phyloP scores from a whole-genome alignment of 2,329 filamentous ascomycete genomes.

The Ophidiomyces ophidiicola region DNA sequence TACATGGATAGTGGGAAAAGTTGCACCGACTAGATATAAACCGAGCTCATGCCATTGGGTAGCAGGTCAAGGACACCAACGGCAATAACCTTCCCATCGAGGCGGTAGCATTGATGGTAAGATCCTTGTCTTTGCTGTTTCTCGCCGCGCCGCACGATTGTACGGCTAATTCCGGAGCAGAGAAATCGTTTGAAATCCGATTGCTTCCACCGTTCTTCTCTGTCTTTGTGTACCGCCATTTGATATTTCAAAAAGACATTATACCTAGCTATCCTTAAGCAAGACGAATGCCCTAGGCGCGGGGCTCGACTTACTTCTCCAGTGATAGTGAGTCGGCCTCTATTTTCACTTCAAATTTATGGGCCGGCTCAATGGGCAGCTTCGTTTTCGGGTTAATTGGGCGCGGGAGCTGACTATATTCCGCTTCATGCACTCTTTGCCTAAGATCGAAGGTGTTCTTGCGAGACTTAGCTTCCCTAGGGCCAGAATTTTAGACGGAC shows the following conservation, averaged over 20 bases:
- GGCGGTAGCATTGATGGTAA: conserved; percentile 40
- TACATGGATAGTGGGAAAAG: background rate
- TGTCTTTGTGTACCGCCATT: conserved; percentile 35
- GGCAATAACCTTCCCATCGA: conserved; percentile 39
- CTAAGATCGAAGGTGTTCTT: conserved; percentile 35
- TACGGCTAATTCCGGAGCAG: conserved; percentile 35
- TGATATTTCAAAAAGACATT: conserved; percentile 39
- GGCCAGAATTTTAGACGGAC: background rate
- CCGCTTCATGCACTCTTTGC: conserved; percentile 32
- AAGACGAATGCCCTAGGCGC: background rate
- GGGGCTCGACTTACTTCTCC: conserved; percentile 29
- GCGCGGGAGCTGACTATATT: conserved; percentile 34
- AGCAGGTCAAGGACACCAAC: conserved; percentile 39
- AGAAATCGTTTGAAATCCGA: conserved; percentile 38
- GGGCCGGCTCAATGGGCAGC: conserved; percentile 36
- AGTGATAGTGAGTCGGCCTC: conserved; percentile 37
- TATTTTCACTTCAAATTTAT: conserved; percentile 38
- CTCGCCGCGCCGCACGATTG: conserved; percentile 25
- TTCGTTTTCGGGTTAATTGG: conserved; percentile 36
- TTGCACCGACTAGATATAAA: conserved; percentile 37
- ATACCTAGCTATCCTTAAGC: conserved; percentile 24
- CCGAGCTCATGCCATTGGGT: conserved; percentile 38
- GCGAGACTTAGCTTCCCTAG: conserved; percentile 34
- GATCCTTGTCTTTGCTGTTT: conserved; percentile 37
- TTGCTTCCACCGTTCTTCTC: conserved; percentile 32